These are phyloP conservation scores for Aspergillus ustus DNA, from an alignment of 2,329 filamentous ascomycete genomes.

Conservation along the genomic window DNA sequence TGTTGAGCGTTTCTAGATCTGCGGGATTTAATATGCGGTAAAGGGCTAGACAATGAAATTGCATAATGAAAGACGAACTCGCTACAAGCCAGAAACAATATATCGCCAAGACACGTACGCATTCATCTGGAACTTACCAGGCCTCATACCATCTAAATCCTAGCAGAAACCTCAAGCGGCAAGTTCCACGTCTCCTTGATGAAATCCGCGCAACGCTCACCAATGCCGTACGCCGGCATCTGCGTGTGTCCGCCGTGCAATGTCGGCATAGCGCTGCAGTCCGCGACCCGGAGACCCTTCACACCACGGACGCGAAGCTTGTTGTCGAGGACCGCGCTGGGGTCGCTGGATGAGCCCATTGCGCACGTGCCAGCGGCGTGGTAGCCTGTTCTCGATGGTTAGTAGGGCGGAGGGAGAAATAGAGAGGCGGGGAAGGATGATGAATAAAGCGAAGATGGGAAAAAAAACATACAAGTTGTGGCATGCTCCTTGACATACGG, in stretches of 20 bases:
- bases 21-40: background rate
- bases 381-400: constrained; percentile 47
- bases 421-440: no score
- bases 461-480: constrained; percentile 60
- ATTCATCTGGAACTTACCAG: background rate
- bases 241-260: constrained; percentile 59
- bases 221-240: constrained; percentile 64
- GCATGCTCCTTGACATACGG: constrained; percentile 62
- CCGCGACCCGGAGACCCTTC: constrained; percentile 58
- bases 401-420: constrained; percentile 1
- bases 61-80: background rate
- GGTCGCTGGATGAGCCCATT: constrained; percentile 57
- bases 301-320: constrained; percentile 59
- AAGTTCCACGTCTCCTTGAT: constrained; percentile 48
- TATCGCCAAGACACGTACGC: background rate
- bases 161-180: background rate
- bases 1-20: constrained; percentile 23
- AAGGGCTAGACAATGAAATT: background rate
- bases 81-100: no score
- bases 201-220: constrained; percentile 58
- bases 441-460: background rate
- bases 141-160: background rate
- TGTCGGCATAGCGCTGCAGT: constrained; percentile 58
- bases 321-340: constrained; percentile 58
- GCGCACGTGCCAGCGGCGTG: constrained; percentile 63